Conservation (phyloP, 371 early-diverging fungal species). For the Mortierella sp. region DNA sequence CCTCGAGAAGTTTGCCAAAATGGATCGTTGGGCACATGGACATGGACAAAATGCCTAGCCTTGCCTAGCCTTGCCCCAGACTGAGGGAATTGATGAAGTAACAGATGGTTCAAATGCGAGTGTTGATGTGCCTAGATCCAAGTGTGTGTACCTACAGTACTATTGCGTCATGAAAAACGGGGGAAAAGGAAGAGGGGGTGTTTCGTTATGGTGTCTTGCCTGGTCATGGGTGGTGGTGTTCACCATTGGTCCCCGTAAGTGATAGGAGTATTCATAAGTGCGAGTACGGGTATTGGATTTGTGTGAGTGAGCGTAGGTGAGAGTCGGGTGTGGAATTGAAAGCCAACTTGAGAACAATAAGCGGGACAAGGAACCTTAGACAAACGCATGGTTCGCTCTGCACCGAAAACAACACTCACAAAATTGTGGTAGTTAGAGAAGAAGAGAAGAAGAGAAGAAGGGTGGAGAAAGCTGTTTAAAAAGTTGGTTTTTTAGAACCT, state of each 20-base stretch:
- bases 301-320: not conserved
- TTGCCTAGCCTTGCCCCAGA: not conserved
- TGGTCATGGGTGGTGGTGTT: not conserved
- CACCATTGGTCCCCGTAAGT: not conserved
- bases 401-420: not conserved
- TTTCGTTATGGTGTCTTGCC: conserved; percentile 4
- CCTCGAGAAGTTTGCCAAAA: too few species aligned
- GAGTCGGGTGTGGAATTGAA: not conserved
- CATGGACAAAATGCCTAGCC: not conserved
- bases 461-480: conserved; percentile 5
- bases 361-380: not conserved
- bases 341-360: not conserved
- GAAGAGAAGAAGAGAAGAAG: not conserved
- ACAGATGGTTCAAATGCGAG: not conserved
- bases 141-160: not conserved
- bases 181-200: not conserved
- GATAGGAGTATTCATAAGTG: too few species aligned
- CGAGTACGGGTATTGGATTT: too few species aligned
- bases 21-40: not conserved
- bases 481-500: conserved; percentile 5
- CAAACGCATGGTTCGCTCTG: too few species aligned
- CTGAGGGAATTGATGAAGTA: not conserved
- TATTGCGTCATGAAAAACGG: not conserved
- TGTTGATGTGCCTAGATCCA: not conserved
- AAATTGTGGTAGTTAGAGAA: not conserved